Evolutionary conservation across 345 rosid species (phyloP).

Genomic region (Populus alba): DNA sequence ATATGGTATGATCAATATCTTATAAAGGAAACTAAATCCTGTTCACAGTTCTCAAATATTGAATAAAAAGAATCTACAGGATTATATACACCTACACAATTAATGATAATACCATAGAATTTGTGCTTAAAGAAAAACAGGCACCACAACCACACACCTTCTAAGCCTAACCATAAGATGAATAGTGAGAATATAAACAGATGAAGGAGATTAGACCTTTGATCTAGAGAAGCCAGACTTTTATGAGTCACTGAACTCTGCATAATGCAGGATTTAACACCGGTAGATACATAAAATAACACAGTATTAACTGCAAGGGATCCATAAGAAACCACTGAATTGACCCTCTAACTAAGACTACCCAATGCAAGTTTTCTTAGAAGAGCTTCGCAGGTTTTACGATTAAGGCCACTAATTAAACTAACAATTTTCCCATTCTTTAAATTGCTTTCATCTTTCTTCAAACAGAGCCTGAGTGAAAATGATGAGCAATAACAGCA

Average conservation of each 20-base stretch:
- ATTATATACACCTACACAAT: background rate
- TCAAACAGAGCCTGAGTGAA: too few species aligned
- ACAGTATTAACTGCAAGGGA: background rate
- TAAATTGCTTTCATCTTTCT: too few species aligned
- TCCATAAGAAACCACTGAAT: background rate
- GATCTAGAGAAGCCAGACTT: background rate
- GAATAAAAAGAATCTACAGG: background rate
- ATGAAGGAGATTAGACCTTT: background rate
- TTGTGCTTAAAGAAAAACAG: background rate
- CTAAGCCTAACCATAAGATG: too few species aligned
- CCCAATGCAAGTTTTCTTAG: background rate
- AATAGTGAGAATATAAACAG: background rate
- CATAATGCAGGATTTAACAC: background rate
- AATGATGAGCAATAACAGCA: background rate
- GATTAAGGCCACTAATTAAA: background rate
- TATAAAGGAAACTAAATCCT: background rate
- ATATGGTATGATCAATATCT: background rate
- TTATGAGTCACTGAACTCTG: background rate
- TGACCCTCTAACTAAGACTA: background rate
- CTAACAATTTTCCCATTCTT: background rate
- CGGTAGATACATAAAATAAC: background rate
- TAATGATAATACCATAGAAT: background rate
- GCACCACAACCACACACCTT: background rate
- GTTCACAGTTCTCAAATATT: background rate
- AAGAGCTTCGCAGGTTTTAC: background rate